Conservation (phyloP, 768 basidiomycete genomes). For the Suillus occidentalis region DNA sequence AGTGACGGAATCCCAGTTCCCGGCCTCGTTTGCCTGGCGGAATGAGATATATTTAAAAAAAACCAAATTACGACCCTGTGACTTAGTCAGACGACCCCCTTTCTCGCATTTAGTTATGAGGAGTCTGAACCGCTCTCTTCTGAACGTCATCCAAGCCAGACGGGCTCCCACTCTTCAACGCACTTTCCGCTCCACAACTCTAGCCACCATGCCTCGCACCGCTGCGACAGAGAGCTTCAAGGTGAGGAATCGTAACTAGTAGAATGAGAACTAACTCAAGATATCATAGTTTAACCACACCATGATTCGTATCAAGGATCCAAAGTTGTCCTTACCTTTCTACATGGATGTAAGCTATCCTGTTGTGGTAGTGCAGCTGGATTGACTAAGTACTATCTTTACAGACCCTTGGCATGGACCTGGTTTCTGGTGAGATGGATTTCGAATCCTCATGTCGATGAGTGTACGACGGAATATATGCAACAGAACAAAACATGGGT, state of each 20-base stretch:
- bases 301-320: constrained; percentile 88
- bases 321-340: constrained; percentile 76
- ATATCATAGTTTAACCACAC: constrained; percentile 73
- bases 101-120: constrained; percentile 6
- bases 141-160: constrained; percentile 11
- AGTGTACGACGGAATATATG: constrained; percentile 9
- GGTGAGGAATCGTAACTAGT: constrained; percentile 30
- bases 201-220: constrained; percentile 56
- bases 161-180: constrained; percentile 6
- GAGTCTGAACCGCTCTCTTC: constrained; percentile 7
- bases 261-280: constrained; percentile 2
- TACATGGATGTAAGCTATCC: constrained; percentile 61
- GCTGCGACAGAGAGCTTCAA: constrained; percentile 66
- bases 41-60: constrained; percentile 16
- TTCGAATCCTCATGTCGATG: not conserved
- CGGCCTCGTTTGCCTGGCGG: not conserved
- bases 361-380: not conserved
- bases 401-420: constrained; percentile 74
- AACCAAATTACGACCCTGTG: constrained; percentile 5
- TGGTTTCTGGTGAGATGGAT: constrained; percentile 49
- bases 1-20: not conserved
- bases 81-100: constrained; percentile 10
- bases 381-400: not conserved
- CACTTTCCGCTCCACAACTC: constrained; percentile 12
- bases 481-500: constrained; percentile 50